Evolutionary conservation across 2,329 filamentous ascomycete species (phyloP).

Genomic region (Cadophora sp.): DNA sequence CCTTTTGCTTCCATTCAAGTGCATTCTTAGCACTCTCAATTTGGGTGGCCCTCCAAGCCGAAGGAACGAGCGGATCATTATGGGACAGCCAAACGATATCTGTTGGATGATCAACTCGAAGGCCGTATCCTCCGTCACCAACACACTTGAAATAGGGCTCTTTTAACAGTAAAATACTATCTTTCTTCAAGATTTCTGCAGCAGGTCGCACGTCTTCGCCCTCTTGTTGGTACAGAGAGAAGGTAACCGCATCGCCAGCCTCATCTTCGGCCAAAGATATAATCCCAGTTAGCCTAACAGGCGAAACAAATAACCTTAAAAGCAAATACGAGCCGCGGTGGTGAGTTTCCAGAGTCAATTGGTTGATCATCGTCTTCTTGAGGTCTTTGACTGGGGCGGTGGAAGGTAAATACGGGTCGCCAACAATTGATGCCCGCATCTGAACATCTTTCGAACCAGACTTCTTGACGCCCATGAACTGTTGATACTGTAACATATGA

Average conservation of each 20-base stretch:
- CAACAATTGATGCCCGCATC: constrained; percentile 7
- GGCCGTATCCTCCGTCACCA: constrained; percentile 48
- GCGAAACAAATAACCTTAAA: constrained; percentile 43
- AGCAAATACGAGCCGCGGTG: constrained; percentile 48
- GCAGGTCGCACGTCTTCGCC: constrained; percentile 36
- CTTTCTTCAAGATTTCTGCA: constrained; percentile 45
- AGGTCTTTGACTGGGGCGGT: constrained; percentile 24
- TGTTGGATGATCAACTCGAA: constrained; percentile 60
- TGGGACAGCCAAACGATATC: constrained; percentile 52
- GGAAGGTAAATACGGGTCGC: constrained; percentile 26
- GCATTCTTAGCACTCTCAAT: not conserved
- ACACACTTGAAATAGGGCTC: constrained; percentile 58
- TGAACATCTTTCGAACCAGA: not conserved
- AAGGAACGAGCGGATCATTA: constrained; percentile 38
- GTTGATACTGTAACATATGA: constrained; percentile 12
- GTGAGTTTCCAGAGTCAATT: constrained; percentile 49
- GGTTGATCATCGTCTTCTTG: constrained; percentile 41
- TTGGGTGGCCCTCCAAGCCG: not conserved
- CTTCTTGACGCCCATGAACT: not conserved
- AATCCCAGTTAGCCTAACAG: constrained; percentile 43
- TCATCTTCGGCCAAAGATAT: constrained; percentile 40
- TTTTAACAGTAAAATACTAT: constrained; percentile 54
- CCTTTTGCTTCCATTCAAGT: constrained; percentile 28
- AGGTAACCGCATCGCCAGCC: constrained; percentile 41
- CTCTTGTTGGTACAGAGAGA: constrained; percentile 52